These are phyloP conservation scores for Ramaria sp. DNA, from an alignment of 768 basidiomycete genomes.

Conservation along the genomic window DNA sequence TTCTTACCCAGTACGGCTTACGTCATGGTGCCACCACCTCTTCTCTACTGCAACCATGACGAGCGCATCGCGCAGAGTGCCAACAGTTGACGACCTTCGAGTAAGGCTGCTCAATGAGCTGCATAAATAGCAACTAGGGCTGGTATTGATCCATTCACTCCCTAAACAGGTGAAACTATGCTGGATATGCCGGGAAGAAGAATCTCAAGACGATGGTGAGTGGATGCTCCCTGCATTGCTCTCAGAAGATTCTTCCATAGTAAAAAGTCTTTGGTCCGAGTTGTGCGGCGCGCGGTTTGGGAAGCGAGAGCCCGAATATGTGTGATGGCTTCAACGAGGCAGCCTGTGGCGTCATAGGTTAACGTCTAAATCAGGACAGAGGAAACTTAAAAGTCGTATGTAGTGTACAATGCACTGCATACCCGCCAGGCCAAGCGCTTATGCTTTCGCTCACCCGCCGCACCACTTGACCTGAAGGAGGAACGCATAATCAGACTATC, in stretches of 20 bases:
- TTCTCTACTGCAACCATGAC: neutral
- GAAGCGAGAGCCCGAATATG: neutral
- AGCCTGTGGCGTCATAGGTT: too few relatives aligned
- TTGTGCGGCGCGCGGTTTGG: neutral
- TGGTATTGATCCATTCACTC: neutral
- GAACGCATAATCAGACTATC: neutral
- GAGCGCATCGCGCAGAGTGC: conserved; percentile 3
- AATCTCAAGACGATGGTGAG: conserved; percentile 33
- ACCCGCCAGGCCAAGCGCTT: too few relatives aligned
- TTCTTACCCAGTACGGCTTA: too few relatives aligned
- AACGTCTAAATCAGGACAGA: too few relatives aligned
- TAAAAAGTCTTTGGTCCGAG: neutral
- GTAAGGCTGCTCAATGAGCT: conserved; percentile 10
- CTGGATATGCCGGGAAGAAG: conserved; percentile 74
- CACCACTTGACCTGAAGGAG: too few relatives aligned
- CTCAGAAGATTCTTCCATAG: neutral
- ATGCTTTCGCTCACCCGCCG: too few relatives aligned
- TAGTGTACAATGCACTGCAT: too few relatives aligned
- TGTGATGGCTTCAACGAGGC: too few relatives aligned
- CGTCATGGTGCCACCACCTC: too few relatives aligned
- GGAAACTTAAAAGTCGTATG: too few relatives aligned
- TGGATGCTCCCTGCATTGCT: neutral
- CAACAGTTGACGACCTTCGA: conserved; percentile 25
- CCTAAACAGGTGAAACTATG: conserved; percentile 51
- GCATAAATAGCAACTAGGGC: neutral